Conservation (phyloP, 1,284 basidiomycete species). For the Athelia sp. region DNA sequence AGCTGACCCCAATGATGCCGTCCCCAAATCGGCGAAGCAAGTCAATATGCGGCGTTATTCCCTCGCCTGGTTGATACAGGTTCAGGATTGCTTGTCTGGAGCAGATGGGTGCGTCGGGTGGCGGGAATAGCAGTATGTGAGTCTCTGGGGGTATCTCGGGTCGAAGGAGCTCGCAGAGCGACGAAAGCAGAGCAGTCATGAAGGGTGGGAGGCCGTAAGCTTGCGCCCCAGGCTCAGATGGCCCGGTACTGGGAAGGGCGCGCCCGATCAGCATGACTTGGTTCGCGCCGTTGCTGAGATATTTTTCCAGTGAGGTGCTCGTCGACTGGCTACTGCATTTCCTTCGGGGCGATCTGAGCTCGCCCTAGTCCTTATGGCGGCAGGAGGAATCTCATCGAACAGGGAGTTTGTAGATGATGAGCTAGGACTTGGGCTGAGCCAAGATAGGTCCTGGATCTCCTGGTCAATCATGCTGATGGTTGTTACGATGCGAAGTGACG, state of each 20-base stretch:
- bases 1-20: constrained; percentile 75
- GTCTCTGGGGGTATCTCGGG: constrained; percentile 42
- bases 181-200: constrained; percentile 47
- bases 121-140: constrained; percentile 51
- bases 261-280: constrained; percentile 79
- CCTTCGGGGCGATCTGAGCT: background rate
- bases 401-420: constrained; percentile 34
- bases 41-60: constrained; percentile 77
- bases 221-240: constrained; percentile 6
- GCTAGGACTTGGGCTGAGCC: background rate
- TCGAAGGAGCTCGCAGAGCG: constrained; percentile 41
- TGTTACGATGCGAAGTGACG: constrained; percentile 1
- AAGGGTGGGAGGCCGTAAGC: constrained; percentile 47
- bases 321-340: constrained; percentile 19
- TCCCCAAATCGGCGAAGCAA: constrained; percentile 72
- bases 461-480: background rate
- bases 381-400: constrained; percentile 29
- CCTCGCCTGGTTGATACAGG: constrained; percentile 73
- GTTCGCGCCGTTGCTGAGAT: constrained; percentile 53
- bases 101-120: constrained; percentile 24
- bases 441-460: background rate
- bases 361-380: constrained; percentile 3
- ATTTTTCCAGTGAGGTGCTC: constrained; percentile 44
- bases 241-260: constrained; percentile 17
- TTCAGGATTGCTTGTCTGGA: constrained; percentile 79